Evolutionary conservation across 192 early-diverging fungal species (phyloP), one percentile per base, ranked within the genome.

Genomic region (Helicostylum pulchrum): DNA sequence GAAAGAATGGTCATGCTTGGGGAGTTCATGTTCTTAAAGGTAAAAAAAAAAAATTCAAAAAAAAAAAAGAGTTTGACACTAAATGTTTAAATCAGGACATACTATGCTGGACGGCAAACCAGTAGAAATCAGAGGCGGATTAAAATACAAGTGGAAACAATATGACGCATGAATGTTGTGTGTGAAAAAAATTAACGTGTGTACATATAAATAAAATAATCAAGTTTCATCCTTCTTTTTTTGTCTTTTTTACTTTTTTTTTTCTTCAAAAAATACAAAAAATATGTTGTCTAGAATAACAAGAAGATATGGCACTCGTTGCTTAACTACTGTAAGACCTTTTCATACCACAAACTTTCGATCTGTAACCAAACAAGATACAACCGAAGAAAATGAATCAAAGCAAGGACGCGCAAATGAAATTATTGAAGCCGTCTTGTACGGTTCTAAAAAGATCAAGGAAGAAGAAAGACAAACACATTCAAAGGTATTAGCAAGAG

Each of bases 401-500:
- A 21, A 52, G 21, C 32, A 61, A 23, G 54, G 62, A 10, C 59
- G 64, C 46, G 64, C 68, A 10, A 66, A 70, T 11, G 70, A 67
- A 20, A 81, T 92, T 15, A 76, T 93, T 17, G 85, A 82, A 61
- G 80, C 87, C 31, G 84, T 93, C 55, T 73, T 93, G 48, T 90
- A 87, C 64, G 86, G 86, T 14, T 87, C 86, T 0, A 82, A 85
- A 62, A 78, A 86, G 61, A 80, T 80, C 44, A 70, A 79, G 31
- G 80, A 87, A 67, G 84, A 86, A 59, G 81, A 80, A 39, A 67
- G 72, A 17, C 71, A 78, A 67, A 89, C 90, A 9, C 81, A 92
- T 55, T 91, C 90, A 34, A 92, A 92, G 73, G 67, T 87, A 19
- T 65, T 93, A 34, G 89, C 90, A 15, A 79, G 90, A 45, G 90